Evolutionary conservation across 306 rosid genomes (phyloP).

Genomic region (Rosa chinensis): DNA sequence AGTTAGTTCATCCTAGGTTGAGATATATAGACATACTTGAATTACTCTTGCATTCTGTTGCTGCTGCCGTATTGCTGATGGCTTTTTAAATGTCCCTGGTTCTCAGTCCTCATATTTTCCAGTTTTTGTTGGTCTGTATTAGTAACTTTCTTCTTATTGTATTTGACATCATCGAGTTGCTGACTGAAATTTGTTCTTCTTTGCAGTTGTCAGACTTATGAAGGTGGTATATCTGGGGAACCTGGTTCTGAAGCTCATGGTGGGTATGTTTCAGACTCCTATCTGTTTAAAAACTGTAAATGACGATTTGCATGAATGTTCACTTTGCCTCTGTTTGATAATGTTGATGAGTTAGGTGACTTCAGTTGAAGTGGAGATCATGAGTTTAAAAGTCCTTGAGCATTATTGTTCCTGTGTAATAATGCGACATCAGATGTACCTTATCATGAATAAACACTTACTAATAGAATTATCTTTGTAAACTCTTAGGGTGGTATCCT

Average conservation of each 20-base stretch:
- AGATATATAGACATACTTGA: neutral
- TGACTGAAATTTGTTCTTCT: slow-evolving; percentile 4
- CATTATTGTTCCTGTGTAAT: neutral
- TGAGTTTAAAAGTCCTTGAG: neutral
- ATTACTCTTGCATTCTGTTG: neutral
- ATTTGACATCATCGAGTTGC: slow-evolving; percentile 14
- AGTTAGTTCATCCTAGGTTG: neutral
- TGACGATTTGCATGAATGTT: neutral
- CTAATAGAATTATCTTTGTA: neutral
- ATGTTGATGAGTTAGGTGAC: neutral
- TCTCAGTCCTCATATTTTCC: neutral
- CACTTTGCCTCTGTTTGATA: neutral
- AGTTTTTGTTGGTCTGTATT: neutral
- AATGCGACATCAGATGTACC: neutral
- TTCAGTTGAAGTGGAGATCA: neutral
- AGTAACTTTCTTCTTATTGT: slow-evolving; percentile 9
- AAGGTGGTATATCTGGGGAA: slow-evolving; percentile 96
- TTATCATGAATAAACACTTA: neutral
- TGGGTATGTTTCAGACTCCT: slow-evolving; percentile 62
- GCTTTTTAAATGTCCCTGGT: neutral
- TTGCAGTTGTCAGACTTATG: slow-evolving; percentile 93
- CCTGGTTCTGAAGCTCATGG: slow-evolving; percentile 99
- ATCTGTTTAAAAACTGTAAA: neutral
- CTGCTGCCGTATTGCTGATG: neutral
- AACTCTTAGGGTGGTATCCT: neutral